Percentiles rank a stretch among this genome's conserved stretches.
phyloP scores from a whole-genome alignment of 805 yeast genomes.

The Candida maris region DNA sequence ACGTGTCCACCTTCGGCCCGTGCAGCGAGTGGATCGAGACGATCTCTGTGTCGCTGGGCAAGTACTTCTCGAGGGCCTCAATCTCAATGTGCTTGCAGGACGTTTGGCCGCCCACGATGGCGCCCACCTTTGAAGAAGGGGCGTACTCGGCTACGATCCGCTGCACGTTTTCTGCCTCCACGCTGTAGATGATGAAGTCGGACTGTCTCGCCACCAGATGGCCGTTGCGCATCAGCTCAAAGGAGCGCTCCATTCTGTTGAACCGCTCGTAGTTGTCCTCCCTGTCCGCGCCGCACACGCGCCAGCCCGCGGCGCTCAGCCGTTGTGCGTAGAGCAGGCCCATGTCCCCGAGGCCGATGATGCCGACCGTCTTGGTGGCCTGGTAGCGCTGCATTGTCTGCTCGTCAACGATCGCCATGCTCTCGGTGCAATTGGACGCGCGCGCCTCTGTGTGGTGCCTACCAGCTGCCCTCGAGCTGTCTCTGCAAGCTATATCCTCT shows the following conservation, averaged over 20 bases:
- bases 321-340: constrained; percentile 81
- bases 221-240: constrained; percentile 70
- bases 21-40: constrained; percentile 88
- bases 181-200: constrained; percentile 85
- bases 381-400: constrained; percentile 17
- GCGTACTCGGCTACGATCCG: constrained; percentile 75
- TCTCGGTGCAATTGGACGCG: no score
- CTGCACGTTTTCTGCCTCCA: constrained; percentile 83
- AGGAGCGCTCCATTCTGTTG: constrained; percentile 35
- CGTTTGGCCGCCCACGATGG: constrained; percentile 97
- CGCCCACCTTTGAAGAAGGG: constrained; percentile 81
- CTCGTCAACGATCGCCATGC: constrained; percentile 16
- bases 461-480: no score
- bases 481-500: no score
- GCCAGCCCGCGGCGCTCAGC: constrained; percentile 83
- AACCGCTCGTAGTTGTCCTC: constrained; percentile 57
- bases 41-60: constrained; percentile 80
- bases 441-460: no score
- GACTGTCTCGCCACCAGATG: constrained; percentile 75
- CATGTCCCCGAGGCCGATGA: constrained; percentile 97
- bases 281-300: constrained; percentile 81
- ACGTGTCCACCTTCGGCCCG: constrained; percentile 86
- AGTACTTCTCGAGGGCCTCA: constrained; percentile 68
- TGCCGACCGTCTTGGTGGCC: constrained; percentile 62
- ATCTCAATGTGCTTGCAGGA: constrained; percentile 93